Evolutionary conservation across 225 moss, liverwort and hornwort species (phyloP), one percentile per base, ranked within the genome.

Genomic region (Takakia lepidozioides): DNA sequence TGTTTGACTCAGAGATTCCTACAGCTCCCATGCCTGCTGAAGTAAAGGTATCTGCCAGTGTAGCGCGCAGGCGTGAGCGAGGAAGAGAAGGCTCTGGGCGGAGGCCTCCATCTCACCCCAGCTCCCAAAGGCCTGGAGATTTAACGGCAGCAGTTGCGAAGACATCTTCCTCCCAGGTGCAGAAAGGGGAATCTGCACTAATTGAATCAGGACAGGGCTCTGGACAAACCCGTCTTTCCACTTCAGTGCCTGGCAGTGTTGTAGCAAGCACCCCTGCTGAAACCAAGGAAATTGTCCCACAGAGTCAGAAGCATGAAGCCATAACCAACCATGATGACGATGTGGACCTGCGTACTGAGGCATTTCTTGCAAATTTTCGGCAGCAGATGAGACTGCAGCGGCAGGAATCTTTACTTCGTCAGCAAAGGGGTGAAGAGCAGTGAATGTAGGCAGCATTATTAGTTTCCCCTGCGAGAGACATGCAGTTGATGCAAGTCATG

Each of bases 371-470:
- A 17, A 56, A 45, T 30, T 56, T 56, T 14, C 56, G 56, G 43
- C 42, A 56, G 56, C 56, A 56, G 56, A 45, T 45, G 30, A 44
- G 56, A 32, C 22, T 56, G 27, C 56, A 56, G 44, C 18, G 29
- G 41, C 43, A 56, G 30, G 56, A 56, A 20, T 56, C 56, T 11
- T 30, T 56, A 16, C 44, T 19, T n/a, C 43, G 56, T 20, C 30
- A 45, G 28, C 43, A 28, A 45, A 56, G 41, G 27, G 56, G 56
- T 17, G 56, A 44, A 28, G 22, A 30, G 9, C 30, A 56, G 24
- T 10, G 14, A 6, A 5, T 21, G 21, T 27, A 28, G 25, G 48
- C 8, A 28, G 19, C 14, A 15, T 29, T 13, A 48, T n/a, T n/a
- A 15, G 27, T 27, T 25, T 17, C 15, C 26, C 48, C n/a, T n/a